Evolutionary conservation across 2,329 filamentous ascomycete genomes (phyloP), one percentile per base, ranked within the genome.

Genomic region (Nigrospora osmanthi): DNA sequence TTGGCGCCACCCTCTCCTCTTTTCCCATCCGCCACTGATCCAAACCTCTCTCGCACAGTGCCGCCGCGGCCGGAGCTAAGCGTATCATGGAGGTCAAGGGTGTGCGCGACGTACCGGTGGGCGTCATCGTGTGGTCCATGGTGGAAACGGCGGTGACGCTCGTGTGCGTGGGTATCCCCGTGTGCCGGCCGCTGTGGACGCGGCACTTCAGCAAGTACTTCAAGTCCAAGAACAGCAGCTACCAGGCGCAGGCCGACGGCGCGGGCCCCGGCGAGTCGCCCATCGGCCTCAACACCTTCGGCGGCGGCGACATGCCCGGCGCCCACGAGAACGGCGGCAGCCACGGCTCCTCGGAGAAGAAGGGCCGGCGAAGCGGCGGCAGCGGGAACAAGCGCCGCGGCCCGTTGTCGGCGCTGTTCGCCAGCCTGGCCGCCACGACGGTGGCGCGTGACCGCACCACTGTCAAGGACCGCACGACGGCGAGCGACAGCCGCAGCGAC

Each of bases 141-240:
- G 49, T 49, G 5, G 53, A 55, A 34, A 47, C 50, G 11, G 35
- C 50, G 14, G 48, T 49, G 11, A 56, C 50, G 5, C 42, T 56
- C n/a, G 48, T 55, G 15, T 48, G 52, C 30, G 48, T 55, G 31
- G 50, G 50, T 4, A 53, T 56, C 16, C 50, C 53, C 11, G 45
- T 51, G 11, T 54, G 48, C 15, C 51, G 50, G 2, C 53, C 54
- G 7, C n/a, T 45, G 6, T 46, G 46, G 34, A 32, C 49, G 12
- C 34, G 44, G 11, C 38, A 41, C 19, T 32, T 52, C n/a, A 45
- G 39, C 35, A 45, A 40, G 39, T 46, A 15, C 28, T 19, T 43
- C 38, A n/a, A 37, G 12, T 33, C 40, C 12, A 32, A 31, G 13
- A 34, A 28, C 15, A 45, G 35, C 33, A 40, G 33, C 37, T 2